Conservation (phyloP, 148 eudicot genomes). For the Rhododendron williamsianum region DNA sequence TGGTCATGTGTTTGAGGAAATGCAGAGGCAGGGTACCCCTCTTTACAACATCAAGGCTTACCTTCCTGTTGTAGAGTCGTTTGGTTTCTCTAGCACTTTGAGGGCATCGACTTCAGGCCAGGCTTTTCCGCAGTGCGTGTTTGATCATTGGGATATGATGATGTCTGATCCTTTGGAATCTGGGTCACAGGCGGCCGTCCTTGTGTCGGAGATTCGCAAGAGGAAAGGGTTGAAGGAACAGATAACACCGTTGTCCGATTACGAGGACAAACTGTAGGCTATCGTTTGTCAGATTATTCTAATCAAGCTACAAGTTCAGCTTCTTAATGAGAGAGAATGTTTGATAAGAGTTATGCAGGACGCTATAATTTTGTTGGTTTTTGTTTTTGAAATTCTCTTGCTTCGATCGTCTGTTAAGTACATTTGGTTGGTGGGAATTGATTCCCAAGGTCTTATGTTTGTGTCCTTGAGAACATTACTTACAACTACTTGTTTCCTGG, state of each 20-base stretch:
- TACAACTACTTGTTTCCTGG: background rate
- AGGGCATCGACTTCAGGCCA: slow-evolving; percentile 78
- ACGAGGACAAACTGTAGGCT: slow-evolving; percentile 51
- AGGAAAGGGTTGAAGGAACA: slow-evolving; percentile 59
- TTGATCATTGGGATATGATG: slow-evolving; percentile 82
- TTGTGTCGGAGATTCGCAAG: too few species aligned
- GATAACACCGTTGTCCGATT: slow-evolving; percentile 74
- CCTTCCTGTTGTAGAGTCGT: slow-evolving; percentile 65
- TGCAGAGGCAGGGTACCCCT: slow-evolving; percentile 76
- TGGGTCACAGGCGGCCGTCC: slow-evolving; percentile 31
- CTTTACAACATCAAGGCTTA: slow-evolving; percentile 76
- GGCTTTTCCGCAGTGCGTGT: slow-evolving; percentile 77
- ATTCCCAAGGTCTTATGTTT: background rate
- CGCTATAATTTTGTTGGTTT: background rate
- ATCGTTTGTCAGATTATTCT: background rate
- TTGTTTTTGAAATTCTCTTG: too few species aligned
- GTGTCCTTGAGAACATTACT: too few species aligned
- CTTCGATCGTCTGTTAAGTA: background rate
- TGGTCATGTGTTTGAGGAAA: slow-evolving; percentile 77
- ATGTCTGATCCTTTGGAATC: slow-evolving; percentile 56
- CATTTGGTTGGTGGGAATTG: background rate
- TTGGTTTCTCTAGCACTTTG: slow-evolving; percentile 55
- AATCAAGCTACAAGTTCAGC: background rate
- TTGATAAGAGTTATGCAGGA: too few species aligned
- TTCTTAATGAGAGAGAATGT: background rate